Evolutionary conservation across 2,329 filamentous ascomycete genomes (phyloP).

Genomic region (Samsoniella hepiali): DNA sequence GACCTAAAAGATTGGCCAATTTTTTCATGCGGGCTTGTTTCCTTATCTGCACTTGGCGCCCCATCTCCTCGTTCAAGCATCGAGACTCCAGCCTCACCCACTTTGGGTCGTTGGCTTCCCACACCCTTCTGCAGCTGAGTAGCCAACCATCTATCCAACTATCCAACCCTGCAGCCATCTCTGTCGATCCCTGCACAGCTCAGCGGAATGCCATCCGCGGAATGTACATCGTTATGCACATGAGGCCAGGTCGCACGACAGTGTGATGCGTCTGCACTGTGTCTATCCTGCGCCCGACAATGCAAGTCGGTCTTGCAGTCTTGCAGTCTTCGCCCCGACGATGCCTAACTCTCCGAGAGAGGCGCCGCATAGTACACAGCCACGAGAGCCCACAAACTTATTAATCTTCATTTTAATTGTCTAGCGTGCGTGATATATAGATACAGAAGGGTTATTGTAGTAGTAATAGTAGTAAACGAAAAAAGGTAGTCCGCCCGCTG

Average conservation of each 20-base stretch:
- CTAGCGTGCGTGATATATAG: constrained; percentile 14
- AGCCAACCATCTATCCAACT: no score
- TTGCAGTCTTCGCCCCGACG: background rate
- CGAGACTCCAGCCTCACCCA: background rate
- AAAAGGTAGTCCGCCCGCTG: constrained; percentile 20
- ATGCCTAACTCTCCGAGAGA: constrained; percentile 5
- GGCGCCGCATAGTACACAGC: no score
- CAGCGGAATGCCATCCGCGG: constrained; percentile 5
- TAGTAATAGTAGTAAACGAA: constrained; percentile 30
- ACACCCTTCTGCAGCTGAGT: background rate
- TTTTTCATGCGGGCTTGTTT: background rate
- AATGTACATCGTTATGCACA: background rate
- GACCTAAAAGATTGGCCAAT: background rate
- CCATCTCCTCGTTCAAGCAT: background rate
- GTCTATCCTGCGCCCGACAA: background rate
- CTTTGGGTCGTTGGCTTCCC: background rate
- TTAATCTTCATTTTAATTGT: constrained; percentile 6
- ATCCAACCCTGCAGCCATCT: background rate
- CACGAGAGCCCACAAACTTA: background rate
- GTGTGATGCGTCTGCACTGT: background rate
- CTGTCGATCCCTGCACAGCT: background rate
- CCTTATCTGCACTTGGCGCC: background rate
- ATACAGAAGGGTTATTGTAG: background rate
- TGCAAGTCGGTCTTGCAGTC: background rate
- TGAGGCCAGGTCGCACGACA: constrained; percentile 4